Conservation (phyloP, 1,139 yeast species). For the Protomyces inundatus region DNA sequence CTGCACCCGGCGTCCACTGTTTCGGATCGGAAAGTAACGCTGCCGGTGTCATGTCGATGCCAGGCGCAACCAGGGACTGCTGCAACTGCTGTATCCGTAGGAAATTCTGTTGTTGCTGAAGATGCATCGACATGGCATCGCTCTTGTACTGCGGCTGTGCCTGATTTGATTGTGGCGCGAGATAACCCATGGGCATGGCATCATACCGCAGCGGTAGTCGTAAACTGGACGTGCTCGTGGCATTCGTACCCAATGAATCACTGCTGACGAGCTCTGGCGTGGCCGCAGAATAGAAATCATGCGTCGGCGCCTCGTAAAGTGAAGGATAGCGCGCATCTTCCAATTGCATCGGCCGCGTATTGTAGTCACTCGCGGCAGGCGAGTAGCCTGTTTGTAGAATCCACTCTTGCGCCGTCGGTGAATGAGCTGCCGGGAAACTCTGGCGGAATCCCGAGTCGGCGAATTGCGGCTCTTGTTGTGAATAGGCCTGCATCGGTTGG, state of each 20-base stretch:
- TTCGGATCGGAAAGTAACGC: background rate
- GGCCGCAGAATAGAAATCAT: background rate
- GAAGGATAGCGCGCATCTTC: background rate
- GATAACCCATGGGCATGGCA: background rate
- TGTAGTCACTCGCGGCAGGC: background rate
- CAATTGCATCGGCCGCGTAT: background rate
- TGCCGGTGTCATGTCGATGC: background rate
- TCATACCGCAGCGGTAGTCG: background rate
- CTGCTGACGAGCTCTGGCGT: constrained; percentile 22
- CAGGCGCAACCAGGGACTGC: background rate
- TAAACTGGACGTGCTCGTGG: background rate
- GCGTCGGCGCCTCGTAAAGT: background rate
- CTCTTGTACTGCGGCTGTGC: background rate
- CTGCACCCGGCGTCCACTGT: constrained; percentile 22
- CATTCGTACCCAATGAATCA: constrained; percentile 12
- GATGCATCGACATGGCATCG: background rate
- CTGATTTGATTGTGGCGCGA: background rate
- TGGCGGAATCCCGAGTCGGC: background rate
- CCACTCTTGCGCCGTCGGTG: background rate
- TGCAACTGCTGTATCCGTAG: background rate
- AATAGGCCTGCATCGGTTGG: background rate
- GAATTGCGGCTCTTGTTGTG: background rate
- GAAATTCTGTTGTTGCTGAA: background rate
- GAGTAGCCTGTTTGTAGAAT: background rate
- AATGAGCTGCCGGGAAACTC: background rate